Percentiles rank a stretch among this genome's conserved stretches.
Conservation (phyloP, 305 asterid species). For the Striga hermonthica region DNA sequence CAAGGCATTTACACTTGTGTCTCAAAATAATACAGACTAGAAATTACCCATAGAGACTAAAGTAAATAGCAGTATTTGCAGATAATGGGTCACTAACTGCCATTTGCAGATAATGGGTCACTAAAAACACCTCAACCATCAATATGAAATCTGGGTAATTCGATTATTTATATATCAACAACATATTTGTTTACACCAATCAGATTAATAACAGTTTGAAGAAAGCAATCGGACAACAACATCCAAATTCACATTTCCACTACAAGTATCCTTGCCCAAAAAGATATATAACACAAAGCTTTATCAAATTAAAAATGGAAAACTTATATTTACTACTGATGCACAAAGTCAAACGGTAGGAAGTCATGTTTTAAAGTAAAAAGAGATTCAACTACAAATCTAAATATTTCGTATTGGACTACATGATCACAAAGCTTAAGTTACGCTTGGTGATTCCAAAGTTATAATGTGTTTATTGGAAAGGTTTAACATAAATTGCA, state of each 20-base stretch:
- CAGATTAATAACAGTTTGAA: constrained; percentile 5
- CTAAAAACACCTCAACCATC: constrained; percentile 26
- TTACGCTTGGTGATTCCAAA: background rate
- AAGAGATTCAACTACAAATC: background rate
- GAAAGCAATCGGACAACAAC: constrained; percentile 7
- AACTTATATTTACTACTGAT: constrained; percentile 17
- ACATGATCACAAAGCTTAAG: background rate
- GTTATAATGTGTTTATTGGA: constrained; percentile 4
- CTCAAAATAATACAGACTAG: constrained; percentile 15
- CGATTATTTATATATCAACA: background rate
- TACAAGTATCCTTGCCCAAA: constrained; percentile 9
- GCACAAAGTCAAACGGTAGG: constrained; percentile 7
- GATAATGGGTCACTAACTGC: constrained; percentile 26
- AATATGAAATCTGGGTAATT: constrained; percentile 17
- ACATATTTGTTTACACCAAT: background rate
- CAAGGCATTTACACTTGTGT: constrained; percentile 29
- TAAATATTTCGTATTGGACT: background rate
- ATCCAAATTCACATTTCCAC: constrained; percentile 1
- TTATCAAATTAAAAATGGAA: constrained; percentile 15
- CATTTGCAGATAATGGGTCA: constrained; percentile 16
- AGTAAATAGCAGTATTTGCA: constrained; percentile 19
- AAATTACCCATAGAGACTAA: constrained; percentile 1
- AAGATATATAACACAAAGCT: constrained; percentile 20
- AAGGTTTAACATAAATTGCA: background rate
- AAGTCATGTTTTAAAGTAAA: background rate